Base-by-base conservation (phyloP, 2,329 filamentous ascomycete species). In the Davidsoniella eucalypti region DNA sequence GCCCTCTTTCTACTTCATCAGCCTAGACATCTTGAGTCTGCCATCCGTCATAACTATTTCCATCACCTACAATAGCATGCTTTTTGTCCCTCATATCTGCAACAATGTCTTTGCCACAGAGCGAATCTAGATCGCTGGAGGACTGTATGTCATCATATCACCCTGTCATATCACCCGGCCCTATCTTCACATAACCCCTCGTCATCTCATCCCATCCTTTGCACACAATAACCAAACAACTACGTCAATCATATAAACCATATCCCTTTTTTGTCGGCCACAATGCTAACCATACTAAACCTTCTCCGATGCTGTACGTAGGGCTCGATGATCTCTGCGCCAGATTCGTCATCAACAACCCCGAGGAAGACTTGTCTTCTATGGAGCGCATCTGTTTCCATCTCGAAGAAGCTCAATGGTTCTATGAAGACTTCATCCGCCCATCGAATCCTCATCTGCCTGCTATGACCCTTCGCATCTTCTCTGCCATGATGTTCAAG, bases 361-460 rank as follows among this genome's bases (percentile, higher is more conserved):
- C 93, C 43, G 75, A 84, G 56, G 87, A 92, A 65, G 92, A 98
- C 65, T 76, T 96, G 44, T 80, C 81, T 57, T 87, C 85, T 2
- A 84, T 94, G 52, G 86, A 87, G 62, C 83, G 92, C 61, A 92
- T 98, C 67, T 96, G 90, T 68, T 98, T 98, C 65, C 88, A 96
- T 67, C 84, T 98, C 58, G 92, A 98, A 67, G 93, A 98, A 67
- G 92, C 92, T 59, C 93, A 98, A 79, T 98, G 92, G 92, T 98
- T 94, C 67, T 98, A 98, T 76, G 92, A 98, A 71, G 92, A 98
- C 67, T 98, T 98, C 63, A 87, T 98, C 63, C 85, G 92, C 44
- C 88, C 90, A 38, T 72, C 92, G 56, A 84, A 95, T 65, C 82
- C 87, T 48, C 75, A 75, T 38, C 73, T 98, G 9, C 92, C 92